Evolutionary conservation across 2,329 filamentous ascomycete species (phyloP).

Genomic region (Talaromyces sp.): DNA sequence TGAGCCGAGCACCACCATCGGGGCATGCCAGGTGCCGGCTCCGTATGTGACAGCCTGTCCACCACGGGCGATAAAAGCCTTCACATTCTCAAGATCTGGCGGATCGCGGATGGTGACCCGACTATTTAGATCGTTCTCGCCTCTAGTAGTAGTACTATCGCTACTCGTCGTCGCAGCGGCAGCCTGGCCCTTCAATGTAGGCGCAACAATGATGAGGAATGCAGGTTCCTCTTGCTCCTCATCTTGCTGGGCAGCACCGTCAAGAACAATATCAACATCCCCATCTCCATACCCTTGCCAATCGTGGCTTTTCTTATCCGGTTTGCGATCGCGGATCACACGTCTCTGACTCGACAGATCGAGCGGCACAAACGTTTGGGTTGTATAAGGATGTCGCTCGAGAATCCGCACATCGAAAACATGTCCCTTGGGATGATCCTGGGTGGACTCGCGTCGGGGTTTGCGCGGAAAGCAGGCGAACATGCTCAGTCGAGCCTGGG

Average conservation of each 20-base stretch:
- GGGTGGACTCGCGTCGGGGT: slow-evolving; percentile 33
- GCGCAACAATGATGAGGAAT: slow-evolving; percentile 87
- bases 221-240: slow-evolving; percentile 24
- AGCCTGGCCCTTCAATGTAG: slow-evolving; percentile 54
- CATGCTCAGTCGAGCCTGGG: slow-evolving; percentile 71
- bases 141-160: slow-evolving; percentile 1
- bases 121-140: slow-evolving; percentile 15
- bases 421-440: slow-evolving; percentile 6
- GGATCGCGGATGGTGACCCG: slow-evolving; percentile 44
- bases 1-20: slow-evolving; percentile 81
- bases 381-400: slow-evolving; percentile 89
- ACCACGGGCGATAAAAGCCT: slow-evolving; percentile 73
- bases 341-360: slow-evolving; percentile 40
- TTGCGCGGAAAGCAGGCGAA: slow-evolving; percentile 74
- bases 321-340: slow-evolving; percentile 4
- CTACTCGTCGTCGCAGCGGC: slow-evolving; percentile 23
- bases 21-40: slow-evolving; percentile 91
- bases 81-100: slow-evolving; percentile 66
- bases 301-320: slow-evolving; percentile 9
- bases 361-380: slow-evolving; percentile 86
- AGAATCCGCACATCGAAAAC: slow-evolving; percentile 68
- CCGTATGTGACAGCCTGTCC: slow-evolving; percentile 87
- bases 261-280: slow-evolving; percentile 5
- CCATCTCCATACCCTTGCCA: slow-evolving; percentile 11
- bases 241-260: slow-evolving; percentile 6